These are phyloP conservation scores for Sclerotinia nivalis DNA, from an alignment of 2,329 filamentous ascomycete species.

Conservation along the genomic window DNA sequence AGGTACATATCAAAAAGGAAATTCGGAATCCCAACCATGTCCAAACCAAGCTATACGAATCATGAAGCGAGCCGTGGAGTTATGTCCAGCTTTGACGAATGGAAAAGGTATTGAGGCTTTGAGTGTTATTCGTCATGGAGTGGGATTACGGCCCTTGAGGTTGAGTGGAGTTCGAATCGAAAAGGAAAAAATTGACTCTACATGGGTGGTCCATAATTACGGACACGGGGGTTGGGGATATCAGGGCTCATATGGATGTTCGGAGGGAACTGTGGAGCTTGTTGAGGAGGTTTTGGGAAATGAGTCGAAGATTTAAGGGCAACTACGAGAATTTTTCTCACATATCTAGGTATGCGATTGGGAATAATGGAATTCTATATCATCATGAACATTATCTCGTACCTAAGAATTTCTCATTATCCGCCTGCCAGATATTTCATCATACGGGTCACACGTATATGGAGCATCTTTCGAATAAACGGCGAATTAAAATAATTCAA, in stretches of 20 bases:
- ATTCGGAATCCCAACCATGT: conserved; percentile 64
- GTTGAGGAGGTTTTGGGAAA: conserved; percentile 53
- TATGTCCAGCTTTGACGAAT: conserved; percentile 55
- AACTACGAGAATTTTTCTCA: background rate
- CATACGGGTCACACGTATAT: no score
- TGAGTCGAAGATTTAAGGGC: conserved; percentile 31
- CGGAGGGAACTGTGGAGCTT: conserved; percentile 64
- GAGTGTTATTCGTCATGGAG: conserved; percentile 65
- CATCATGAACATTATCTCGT: background rate
- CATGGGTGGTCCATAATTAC: conserved; percentile 62
- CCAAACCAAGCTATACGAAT: conserved; percentile 64
- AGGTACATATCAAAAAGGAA: conserved; percentile 64
- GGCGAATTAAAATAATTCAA: background rate
- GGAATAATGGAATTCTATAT: background rate
- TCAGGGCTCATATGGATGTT: conserved; percentile 67
- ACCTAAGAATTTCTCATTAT: background rate
- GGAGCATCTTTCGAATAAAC: background rate
- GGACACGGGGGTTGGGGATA: conserved; percentile 65
- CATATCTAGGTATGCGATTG: background rate
- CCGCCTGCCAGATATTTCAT: background rate
- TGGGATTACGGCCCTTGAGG: conserved; percentile 65
- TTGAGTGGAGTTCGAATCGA: conserved; percentile 62
- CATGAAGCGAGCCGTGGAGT: conserved; percentile 63
- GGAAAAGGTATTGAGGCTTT: conserved; percentile 63
- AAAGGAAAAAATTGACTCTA: conserved; percentile 57